Percentiles rank a stretch among this genome's conserved stretches.
Conservation (phyloP, 768 basidiomycete genomes). For the Tylopilus sp. region DNA sequence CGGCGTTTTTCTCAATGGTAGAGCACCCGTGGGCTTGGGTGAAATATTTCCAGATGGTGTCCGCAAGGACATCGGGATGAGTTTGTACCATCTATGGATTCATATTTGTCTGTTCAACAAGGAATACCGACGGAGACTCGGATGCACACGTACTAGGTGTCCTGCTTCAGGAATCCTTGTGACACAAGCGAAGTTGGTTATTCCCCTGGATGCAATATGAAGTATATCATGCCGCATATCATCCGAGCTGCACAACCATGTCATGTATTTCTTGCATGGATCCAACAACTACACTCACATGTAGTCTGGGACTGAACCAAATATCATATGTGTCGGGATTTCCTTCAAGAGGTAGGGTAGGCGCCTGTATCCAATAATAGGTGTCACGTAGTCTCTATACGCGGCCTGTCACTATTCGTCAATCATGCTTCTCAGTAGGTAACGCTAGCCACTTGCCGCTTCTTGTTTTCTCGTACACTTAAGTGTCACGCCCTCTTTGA, state of each 20-base stretch:
- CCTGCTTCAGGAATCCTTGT: background rate
- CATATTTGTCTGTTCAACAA: background rate
- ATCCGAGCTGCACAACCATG: background rate
- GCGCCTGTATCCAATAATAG: background rate
- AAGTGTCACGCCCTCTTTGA: conserved; percentile 2
- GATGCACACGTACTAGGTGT: background rate
- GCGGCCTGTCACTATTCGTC: background rate
- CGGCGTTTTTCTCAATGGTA: background rate
- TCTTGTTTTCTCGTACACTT: conserved; percentile 1
- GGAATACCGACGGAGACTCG: background rate
- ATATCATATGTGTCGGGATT: background rate
- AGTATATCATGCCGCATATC: background rate
- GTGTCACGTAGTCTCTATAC: background rate
- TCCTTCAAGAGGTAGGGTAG: background rate
- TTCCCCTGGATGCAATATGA: background rate
- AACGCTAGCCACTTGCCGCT: background rate
- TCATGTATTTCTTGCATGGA: background rate
- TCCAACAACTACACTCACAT: background rate
- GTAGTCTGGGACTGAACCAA: background rate
- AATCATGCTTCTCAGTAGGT: background rate
- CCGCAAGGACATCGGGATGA: background rate
- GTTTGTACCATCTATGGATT: background rate
- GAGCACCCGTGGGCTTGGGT: background rate
- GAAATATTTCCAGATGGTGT: background rate
- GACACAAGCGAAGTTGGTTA: background rate